phyloP scores from a whole-genome alignment of 2,329 filamentous ascomycete species.

The Dendrostoma leiphaemia region DNA sequence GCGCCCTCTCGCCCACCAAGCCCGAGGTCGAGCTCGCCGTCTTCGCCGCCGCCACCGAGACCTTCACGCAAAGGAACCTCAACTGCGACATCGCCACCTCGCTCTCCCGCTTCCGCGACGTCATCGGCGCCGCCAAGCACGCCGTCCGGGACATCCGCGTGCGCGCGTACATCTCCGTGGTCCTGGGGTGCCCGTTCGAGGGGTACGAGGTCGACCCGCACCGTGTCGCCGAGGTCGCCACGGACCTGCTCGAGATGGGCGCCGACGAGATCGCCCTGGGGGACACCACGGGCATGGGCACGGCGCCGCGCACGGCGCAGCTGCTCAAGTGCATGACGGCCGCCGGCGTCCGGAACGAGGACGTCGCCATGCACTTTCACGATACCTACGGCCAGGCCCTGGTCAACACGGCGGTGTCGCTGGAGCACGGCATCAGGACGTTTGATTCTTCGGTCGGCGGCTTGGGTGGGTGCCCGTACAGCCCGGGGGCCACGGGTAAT shows the following conservation, averaged over 20 bases:
- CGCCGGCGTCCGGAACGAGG: slow-evolving; percentile 66
- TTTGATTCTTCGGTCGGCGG: slow-evolving; percentile 82
- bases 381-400: slow-evolving; percentile 85
- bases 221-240: slow-evolving; percentile 64
- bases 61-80: slow-evolving; percentile 77
- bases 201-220: slow-evolving; percentile 63
- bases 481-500: slow-evolving; percentile 82
- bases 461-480: slow-evolving; percentile 81
- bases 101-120: slow-evolving; percentile 65
- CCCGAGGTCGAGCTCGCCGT: slow-evolving; percentile 70
- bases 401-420: slow-evolving; percentile 75
- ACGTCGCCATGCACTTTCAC: slow-evolving; percentile 82
- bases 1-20: slow-evolving; percentile 29
- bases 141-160: slow-evolving; percentile 60
- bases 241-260: slow-evolving; percentile 75
- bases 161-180: slow-evolving; percentile 77
- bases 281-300: slow-evolving; percentile 90
- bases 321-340: slow-evolving; percentile 63
- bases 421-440: slow-evolving; percentile 73
- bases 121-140: slow-evolving; percentile 65
- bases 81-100: slow-evolving; percentile 78
- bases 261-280: slow-evolving; percentile 89
- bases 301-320: slow-evolving; percentile 65
- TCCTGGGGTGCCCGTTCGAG: slow-evolving; percentile 77
- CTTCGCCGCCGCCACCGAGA: slow-evolving; percentile 79